phyloP scores from a whole-genome alignment of 2,329 filamentous ascomycete genomes.

The Pseudogymnoascus sp. region DNA sequence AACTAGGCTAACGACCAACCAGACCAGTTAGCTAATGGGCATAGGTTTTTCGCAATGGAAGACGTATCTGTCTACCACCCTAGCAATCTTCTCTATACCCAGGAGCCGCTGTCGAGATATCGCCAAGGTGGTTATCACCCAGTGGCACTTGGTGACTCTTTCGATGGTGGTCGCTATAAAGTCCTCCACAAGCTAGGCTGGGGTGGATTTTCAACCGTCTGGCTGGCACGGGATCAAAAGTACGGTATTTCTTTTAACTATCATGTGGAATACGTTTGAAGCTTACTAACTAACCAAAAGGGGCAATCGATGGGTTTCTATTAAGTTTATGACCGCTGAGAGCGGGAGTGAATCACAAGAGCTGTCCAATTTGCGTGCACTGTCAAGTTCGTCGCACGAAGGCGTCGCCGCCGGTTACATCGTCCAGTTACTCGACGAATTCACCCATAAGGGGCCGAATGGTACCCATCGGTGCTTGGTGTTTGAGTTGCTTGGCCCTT shows the following conservation, averaged over 20 bases:
- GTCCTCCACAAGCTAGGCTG: constrained; percentile 39
- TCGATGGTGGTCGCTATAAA: constrained; percentile 35
- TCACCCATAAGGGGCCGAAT: constrained; percentile 29
- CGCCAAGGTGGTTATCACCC: constrained; percentile 35
- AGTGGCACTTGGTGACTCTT: constrained; percentile 34
- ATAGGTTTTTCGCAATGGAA: constrained; percentile 11
- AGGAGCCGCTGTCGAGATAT: constrained; percentile 26
- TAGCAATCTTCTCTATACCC: constrained; percentile 24
- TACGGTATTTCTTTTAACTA: not conserved
- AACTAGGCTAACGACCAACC: too few species aligned
- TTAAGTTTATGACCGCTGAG: constrained; percentile 12
- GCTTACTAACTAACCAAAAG: not conserved
- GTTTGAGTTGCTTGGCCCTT: constrained; percentile 29
- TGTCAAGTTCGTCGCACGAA: not conserved
- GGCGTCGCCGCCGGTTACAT: constrained; percentile 22
- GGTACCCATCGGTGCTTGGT: constrained; percentile 31
- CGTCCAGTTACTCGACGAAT: constrained; percentile 27
- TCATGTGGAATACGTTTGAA: not conserved
- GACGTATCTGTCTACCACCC: constrained; percentile 20
- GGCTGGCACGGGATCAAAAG: constrained; percentile 33
- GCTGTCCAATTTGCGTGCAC: not conserved
- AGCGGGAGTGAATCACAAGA: not conserved
- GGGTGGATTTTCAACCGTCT: constrained; percentile 39
- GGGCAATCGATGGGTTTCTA: constrained; percentile 7
- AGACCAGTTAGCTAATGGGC: too few species aligned